Percentiles rank a stretch among this genome's conserved stretches.
Conservation (phyloP, 768 basidiomycete species). For the Hortiboletus flavorubellus region DNA sequence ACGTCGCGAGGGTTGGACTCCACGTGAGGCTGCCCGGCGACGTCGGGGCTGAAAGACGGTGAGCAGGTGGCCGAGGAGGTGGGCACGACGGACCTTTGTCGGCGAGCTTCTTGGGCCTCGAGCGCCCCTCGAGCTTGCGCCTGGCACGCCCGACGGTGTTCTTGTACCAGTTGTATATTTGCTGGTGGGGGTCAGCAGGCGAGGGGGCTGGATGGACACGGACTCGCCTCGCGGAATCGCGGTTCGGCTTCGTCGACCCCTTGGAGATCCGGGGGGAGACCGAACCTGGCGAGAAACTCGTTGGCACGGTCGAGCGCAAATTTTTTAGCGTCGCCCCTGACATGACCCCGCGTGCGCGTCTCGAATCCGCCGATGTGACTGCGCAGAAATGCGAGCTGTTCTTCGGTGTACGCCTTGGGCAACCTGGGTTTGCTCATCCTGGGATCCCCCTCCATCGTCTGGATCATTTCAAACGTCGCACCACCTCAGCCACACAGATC, state of each 20-base stretch:
- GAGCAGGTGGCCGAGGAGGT: neutral
- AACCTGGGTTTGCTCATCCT: slow-evolving; percentile 64
- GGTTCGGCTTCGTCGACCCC: slow-evolving; percentile 56
- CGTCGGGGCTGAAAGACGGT: slow-evolving; percentile 9
- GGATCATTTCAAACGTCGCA: slow-evolving; percentile 4
- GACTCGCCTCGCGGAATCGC: slow-evolving; percentile 56
- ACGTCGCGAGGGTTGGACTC: slow-evolving; percentile 37
- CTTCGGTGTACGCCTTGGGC: slow-evolving; percentile 63
- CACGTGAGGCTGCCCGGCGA: slow-evolving; percentile 32
- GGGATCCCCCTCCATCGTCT: slow-evolving; percentile 49
- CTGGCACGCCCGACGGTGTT: slow-evolving; percentile 62
- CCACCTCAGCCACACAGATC: slow-evolving; percentile 22
- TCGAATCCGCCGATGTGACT: slow-evolving; percentile 56
- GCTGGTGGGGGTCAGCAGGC: slow-evolving; percentile 31
- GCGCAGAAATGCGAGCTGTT: slow-evolving; percentile 57
- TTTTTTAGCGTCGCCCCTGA: slow-evolving; percentile 67
- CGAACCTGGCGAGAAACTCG: slow-evolving; percentile 59
- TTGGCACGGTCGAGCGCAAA: slow-evolving; percentile 60
- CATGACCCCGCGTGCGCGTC: slow-evolving; percentile 52
- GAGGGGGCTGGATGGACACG: neutral
- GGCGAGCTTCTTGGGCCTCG: slow-evolving; percentile 46
- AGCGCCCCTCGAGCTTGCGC: slow-evolving; percentile 54
- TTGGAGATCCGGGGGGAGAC: slow-evolving; percentile 52
- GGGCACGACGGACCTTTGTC: slow-evolving; percentile 42
- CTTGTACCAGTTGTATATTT: slow-evolving; percentile 76